Base-by-base conservation (phyloP, 2,329 filamentous ascomycete genomes). In the Aureobasidium sp. region DNA sequence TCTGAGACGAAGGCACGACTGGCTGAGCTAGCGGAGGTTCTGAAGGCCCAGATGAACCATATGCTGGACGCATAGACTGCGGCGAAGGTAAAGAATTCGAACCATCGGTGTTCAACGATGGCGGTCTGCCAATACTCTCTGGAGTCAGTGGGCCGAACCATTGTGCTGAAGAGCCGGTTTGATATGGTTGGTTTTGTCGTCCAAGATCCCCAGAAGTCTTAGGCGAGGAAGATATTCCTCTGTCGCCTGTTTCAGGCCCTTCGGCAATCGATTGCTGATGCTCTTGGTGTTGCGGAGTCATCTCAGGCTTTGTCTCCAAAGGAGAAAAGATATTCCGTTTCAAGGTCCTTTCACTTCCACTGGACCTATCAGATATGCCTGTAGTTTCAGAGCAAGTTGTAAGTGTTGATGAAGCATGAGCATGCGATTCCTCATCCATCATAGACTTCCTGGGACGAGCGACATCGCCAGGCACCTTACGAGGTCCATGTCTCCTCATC, bases 271-370 rank as follows among this genome's bases (percentile, higher is more conserved):
- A 30, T 48, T 34, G 62, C 65, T 63, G 63, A 25, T 67, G 55
- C 42, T 62, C 63, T 37, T 62, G 58, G 37, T 65, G 65, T 45
- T 70, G 69, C 61, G 66, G 67, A 39, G 11, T 29, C 30, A 39
- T 44, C 15, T 45, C 70, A 70, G 16, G 65, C 62, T 47, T 65
- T 65, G 25, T 63, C 67, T 49, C 67, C 69, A 37, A 5, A 25
- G 36, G 5, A 41, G 58, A 11, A 64, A 77, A 77, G 5, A 75
- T 76, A 45, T 69, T 69, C 63, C 77, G 76, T 11, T 76, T 79
- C 13, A 78, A 71, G 3, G 78, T 79, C 1, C 76, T 77, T 60
- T 72, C 76, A 66, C 77, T 79, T n/a, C 72, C 76, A 65, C 73
- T 77, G 1, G 76, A 78, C 16, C 68, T 68, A 55, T 69, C 72